Conservation (phyloP, 2,329 filamentous ascomycete genomes). For the Cladosporium oxysporum region DNA sequence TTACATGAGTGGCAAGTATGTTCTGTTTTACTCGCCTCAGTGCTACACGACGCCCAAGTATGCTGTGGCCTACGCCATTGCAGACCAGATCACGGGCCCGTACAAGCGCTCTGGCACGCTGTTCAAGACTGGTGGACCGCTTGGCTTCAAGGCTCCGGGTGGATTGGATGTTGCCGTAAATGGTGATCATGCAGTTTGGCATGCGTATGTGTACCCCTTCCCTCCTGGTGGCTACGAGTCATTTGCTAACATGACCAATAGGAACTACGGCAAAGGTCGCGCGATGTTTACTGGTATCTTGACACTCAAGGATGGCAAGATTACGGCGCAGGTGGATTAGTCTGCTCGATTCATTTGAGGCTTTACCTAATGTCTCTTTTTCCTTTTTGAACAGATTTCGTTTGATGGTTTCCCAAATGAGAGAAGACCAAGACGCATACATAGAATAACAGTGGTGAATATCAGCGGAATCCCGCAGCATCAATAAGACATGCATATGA, state of each 20-base stretch:
- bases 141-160: conserved; percentile 33
- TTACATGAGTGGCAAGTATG: conserved; percentile 33
- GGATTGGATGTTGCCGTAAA: conserved; percentile 36
- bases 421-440: background rate
- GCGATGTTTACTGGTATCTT: conserved; percentile 26
- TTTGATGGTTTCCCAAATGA: background rate
- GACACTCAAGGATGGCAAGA: conserved; percentile 16
- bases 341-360: background rate
- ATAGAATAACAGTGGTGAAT: background rate
- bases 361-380: background rate
- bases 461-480: background rate
- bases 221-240: conserved; percentile 1
- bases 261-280: conserved; percentile 24
- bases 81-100: conserved; percentile 30
- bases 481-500: background rate
- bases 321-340: conserved; percentile 18
- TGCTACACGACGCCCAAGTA: conserved; percentile 35
- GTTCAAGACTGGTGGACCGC: conserved; percentile 28
- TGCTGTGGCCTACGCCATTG: conserved; percentile 34
- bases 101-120: conserved; percentile 30
- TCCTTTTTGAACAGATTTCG: background rate
- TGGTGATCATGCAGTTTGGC: conserved; percentile 36
- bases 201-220: conserved; percentile 29
- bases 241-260: conserved; percentile 21
- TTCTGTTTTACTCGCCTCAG: conserved; percentile 36